Conservation (phyloP, 768 basidiomycete genomes). For the Termitomyces sp. region DNA sequence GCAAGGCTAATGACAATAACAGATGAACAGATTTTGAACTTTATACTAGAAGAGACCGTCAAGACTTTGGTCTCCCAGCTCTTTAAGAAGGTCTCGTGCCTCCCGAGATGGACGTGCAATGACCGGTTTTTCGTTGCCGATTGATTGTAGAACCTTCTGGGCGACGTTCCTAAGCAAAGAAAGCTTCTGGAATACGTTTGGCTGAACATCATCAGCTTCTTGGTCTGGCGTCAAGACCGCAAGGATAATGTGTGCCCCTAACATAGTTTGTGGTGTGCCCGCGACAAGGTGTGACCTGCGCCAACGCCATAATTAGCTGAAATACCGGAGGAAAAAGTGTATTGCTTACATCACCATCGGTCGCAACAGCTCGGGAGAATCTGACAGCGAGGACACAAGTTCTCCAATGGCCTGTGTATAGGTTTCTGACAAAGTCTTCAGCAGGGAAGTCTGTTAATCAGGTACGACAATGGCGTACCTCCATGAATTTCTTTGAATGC, state of each 20-base stretch:
- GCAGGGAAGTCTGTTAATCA: neutral
- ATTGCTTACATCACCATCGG: constrained; percentile 62
- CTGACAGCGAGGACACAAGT: constrained; percentile 61
- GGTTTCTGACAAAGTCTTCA: constrained; percentile 45
- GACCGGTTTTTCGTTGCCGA: constrained; percentile 63
- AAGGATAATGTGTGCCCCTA: constrained; percentile 60
- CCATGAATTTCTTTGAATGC: constrained; percentile 73
- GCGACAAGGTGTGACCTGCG: constrained; percentile 57
- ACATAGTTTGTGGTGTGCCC: constrained; percentile 64
- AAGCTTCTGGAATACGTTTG: constrained; percentile 64
- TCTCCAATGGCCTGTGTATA: constrained; percentile 64
- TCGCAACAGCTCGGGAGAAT: constrained; percentile 59
- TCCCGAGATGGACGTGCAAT: constrained; percentile 82
- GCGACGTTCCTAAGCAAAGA: constrained; percentile 60
- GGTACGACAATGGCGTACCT: constrained; percentile 36
- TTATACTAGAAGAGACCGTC: constrained; percentile 41
- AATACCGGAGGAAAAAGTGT: neutral
- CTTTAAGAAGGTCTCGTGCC: constrained; percentile 67
- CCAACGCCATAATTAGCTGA: constrained; percentile 5
- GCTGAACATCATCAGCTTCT: constrained; percentile 33
- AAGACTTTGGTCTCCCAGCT: constrained; percentile 39
- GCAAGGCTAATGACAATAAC: neutral
- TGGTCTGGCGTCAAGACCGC: constrained; percentile 51
- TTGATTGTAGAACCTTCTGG: constrained; percentile 70
- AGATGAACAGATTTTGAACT: neutral